A percentile compares a stretch with the other conserved stretches of the same genome.
Conservation (phyloP, 2,329 filamentous ascomycete genomes). For the Chaetomium globosum region DNA sequence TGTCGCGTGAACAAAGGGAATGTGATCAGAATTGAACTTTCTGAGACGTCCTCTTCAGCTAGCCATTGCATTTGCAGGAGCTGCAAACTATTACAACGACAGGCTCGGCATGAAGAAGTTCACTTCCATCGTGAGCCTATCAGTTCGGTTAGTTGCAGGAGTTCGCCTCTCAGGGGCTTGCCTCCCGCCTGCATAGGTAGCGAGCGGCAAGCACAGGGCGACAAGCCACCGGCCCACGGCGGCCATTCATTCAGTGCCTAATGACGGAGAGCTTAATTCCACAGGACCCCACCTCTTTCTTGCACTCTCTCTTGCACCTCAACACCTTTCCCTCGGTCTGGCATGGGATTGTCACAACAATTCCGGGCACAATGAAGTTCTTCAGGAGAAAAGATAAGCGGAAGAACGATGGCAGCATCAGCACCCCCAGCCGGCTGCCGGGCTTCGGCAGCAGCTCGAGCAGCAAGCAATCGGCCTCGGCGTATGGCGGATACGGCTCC, state of each 20-base stretch:
- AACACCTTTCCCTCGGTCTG: slow-evolving; percentile 3
- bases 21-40: background rate
- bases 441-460: slow-evolving; percentile 30
- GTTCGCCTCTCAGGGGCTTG: background rate
- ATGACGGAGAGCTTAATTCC: slow-evolving; percentile 6
- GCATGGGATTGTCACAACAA: slow-evolving; percentile 25
- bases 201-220: slow-evolving; percentile 2
- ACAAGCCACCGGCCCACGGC: background rate
- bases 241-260: background rate
- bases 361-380: slow-evolving; percentile 40
- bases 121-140: slow-evolving; percentile 3
- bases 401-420: slow-evolving; percentile 33
- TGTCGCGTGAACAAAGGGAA: background rate
- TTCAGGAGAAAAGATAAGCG: slow-evolving; percentile 44
- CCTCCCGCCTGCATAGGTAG: background rate
- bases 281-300: slow-evolving; percentile 20
- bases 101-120: background rate
- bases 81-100: background rate
- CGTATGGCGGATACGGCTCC: slow-evolving; percentile 26
- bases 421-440: slow-evolving; percentile 27
- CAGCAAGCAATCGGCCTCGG: slow-evolving; percentile 17
- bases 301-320: background rate
- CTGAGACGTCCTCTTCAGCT: background rate
- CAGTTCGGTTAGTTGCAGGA: slow-evolving; percentile 2
- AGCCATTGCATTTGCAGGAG: slow-evolving; percentile 2